Percentiles rank a stretch among this genome's conserved stretches.
phyloP scores from a whole-genome alignment of 371 early-diverging fungal genomes.

The Fennellomyces sp. region DNA sequence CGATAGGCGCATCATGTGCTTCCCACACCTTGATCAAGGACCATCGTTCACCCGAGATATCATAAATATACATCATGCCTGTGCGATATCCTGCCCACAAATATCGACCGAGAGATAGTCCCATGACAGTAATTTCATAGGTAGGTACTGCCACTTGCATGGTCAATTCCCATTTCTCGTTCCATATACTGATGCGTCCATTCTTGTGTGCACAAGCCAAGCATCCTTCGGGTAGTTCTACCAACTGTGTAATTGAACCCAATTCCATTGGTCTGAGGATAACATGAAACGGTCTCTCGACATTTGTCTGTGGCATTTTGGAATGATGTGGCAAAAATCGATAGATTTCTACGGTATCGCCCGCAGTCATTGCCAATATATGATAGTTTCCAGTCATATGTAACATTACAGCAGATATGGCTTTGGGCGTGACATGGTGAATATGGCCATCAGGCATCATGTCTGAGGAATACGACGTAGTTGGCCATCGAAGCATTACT shows the following conservation, averaged over 20 bases:
- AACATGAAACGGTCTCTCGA: conserved; percentile 12
- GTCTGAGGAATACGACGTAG: not conserved
- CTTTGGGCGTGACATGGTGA: conserved; percentile 13
- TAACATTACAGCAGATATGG: conserved; percentile 7
- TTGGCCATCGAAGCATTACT: conserved; percentile 67
- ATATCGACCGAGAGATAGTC: conserved; percentile 61
- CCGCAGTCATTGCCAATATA: conserved; percentile 21
- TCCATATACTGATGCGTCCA: conserved; percentile 79
- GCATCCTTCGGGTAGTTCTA: conserved; percentile 44
- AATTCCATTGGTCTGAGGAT: conserved; percentile 49
- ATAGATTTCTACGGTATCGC: conserved; percentile 18
- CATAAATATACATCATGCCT: conserved; percentile 78
- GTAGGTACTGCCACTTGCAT: conserved; percentile 56
- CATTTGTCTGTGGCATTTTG: not conserved
- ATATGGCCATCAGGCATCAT: conserved; percentile 8
- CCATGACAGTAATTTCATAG: conserved; percentile 70
- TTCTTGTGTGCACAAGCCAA: conserved; percentile 80
- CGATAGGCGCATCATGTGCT: conserved; percentile 64
- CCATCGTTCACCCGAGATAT: conserved; percentile 56
- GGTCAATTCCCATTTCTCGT: conserved; percentile 44
- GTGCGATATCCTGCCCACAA: conserved; percentile 82
- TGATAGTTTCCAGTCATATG: not conserved
- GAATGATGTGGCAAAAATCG: conserved; percentile 20
- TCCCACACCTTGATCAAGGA: conserved; percentile 71
- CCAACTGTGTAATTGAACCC: conserved; percentile 64